Evolutionary conservation across 306 rosid species (phyloP).

Genomic region (Cicer arietinum): DNA sequence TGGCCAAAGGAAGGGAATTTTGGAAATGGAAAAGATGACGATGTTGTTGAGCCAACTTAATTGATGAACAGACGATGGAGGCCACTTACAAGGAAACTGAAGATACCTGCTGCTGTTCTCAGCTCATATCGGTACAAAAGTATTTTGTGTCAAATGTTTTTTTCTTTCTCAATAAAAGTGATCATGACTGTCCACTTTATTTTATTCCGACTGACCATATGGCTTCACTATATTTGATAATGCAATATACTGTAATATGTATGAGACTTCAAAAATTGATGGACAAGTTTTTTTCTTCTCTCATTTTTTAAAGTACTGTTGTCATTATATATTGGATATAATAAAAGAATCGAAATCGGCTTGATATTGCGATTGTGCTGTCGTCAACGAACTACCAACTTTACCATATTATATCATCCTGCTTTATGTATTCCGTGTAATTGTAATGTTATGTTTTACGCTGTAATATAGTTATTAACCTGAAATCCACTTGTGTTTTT

Average conservation of each 20-base stretch:
- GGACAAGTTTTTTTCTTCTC: not conserved
- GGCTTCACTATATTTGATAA: conserved; percentile 1
- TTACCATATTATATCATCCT: not conserved
- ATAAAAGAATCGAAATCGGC: conserved; percentile 1
- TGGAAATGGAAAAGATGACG: conserved; percentile 68
- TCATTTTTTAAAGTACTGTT: not conserved
- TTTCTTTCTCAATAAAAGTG: not conserved
- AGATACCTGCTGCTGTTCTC: conserved; percentile 90
- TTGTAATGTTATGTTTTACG: not conserved
- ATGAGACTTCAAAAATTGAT: not conserved
- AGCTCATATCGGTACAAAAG: conserved; percentile 81
- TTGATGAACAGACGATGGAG: conserved; percentile 87
- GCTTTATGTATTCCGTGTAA: not conserved
- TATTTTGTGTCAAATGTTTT: not conserved
- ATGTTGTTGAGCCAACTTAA: conserved; percentile 64
- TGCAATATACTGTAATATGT: conserved; percentile 13
- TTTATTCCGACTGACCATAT: conserved; percentile 9
- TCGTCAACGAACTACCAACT: not conserved
- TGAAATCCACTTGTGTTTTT: conserved; percentile 21
- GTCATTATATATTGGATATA: not conserved
- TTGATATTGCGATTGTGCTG: conserved; percentile 1
- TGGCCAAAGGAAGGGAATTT: conserved; percentile 92
- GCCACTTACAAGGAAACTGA: conserved; percentile 85
- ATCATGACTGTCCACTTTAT: not conserved
- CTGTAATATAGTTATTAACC: not conserved